Conservation (phyloP, 257 asterid genomes). For the Galeopsis tetrahit region DNA sequence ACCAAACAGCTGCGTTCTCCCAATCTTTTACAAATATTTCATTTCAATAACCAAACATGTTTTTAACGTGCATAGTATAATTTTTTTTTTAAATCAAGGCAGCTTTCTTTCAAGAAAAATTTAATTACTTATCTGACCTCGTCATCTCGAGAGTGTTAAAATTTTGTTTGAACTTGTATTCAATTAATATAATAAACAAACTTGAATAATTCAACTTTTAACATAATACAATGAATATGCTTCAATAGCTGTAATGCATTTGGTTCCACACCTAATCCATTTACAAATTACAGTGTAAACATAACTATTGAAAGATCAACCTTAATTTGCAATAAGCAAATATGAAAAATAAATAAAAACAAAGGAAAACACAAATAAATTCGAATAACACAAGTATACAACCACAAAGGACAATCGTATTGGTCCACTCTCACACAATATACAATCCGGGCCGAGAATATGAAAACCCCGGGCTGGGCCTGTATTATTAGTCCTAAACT, state of each 20-base stretch:
- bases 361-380: background rate
- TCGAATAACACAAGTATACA: conserved; percentile 1
- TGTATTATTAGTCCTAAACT: conserved; percentile 23
- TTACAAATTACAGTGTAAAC: too few species aligned
- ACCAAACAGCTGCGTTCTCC: background rate
- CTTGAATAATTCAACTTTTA: background rate
- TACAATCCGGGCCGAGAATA: conserved; percentile 22
- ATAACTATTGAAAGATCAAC: background rate
- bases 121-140: background rate
- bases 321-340: background rate
- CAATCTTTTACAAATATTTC: background rate
- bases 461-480: conserved; percentile 30
- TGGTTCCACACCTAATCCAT: background rate
- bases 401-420: background rate
- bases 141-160: background rate
- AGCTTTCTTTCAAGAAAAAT: background rate
- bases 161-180: background rate
- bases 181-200: background rate
- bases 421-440: conserved; percentile 1
- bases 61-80: background rate
- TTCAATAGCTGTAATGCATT: background rate
- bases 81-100: background rate
- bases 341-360: background rate
- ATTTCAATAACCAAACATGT: background rate
- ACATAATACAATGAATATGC: background rate